These are phyloP conservation scores for Fistulifera solaris DNA, from an alignment of 108 stramenopile species.

Conservation along the genomic window DNA sequence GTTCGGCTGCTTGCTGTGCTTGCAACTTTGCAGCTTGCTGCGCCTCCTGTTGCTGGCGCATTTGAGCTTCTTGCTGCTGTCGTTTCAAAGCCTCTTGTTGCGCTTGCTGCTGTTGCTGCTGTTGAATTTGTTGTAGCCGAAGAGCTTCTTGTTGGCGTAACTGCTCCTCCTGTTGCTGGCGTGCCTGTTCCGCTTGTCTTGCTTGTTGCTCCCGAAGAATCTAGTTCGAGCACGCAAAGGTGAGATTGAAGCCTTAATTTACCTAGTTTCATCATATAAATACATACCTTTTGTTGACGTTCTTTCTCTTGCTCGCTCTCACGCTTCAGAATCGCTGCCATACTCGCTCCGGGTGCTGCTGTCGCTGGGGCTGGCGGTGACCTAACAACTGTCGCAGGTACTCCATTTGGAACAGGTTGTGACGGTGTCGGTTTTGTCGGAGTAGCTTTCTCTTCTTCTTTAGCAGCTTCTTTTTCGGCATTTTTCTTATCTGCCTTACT, in stretches of 20 bases:
- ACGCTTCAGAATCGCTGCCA: constrained; percentile 85
- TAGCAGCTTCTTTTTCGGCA: constrained; percentile 11
- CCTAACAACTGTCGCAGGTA: constrained; percentile 32
- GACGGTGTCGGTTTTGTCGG: constrained; percentile 30
- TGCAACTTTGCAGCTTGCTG: constrained; percentile 36
- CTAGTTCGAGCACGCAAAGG: not conserved
- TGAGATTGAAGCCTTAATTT: not conserved
- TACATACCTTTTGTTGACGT: constrained; percentile 40
- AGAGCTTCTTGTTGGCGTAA: constrained; percentile 34
- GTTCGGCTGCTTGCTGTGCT: constrained; percentile 42
- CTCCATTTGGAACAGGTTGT: constrained; percentile 34
- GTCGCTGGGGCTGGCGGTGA: constrained; percentile 32
- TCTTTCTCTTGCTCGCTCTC: constrained; percentile 84
- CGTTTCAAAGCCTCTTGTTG: constrained; percentile 22
- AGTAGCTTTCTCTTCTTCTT: constrained; percentile 14
- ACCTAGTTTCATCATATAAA: not conserved
- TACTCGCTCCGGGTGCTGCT: constrained; percentile 47
- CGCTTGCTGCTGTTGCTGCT: constrained; percentile 36
- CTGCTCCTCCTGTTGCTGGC: constrained; percentile 69
- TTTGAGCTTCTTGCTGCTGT: constrained; percentile 48
- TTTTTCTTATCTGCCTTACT: constrained; percentile 22
- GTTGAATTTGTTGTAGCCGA: constrained; percentile 44
- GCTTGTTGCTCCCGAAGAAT: constrained; percentile 24
- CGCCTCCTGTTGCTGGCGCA: constrained; percentile 52
- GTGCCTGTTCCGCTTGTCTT: constrained; percentile 35